Percentiles rank a stretch among this genome's conserved stretches.
These are phyloP conservation scores for Boletellus sp. DNA, from an alignment of 768 basidiomycete species.

Conservation along the genomic window DNA sequence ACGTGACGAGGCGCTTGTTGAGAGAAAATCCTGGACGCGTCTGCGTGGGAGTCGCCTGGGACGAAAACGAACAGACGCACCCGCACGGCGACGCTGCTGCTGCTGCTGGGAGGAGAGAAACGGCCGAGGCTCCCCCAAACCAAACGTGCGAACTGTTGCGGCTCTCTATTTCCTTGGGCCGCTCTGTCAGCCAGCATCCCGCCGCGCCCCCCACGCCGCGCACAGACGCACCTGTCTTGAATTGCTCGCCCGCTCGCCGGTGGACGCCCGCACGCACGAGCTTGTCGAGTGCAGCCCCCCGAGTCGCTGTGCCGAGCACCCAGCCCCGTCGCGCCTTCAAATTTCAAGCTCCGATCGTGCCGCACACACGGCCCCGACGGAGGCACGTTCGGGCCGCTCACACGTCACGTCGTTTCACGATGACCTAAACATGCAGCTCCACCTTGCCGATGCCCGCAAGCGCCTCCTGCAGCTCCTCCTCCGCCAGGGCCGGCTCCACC, in stretches of 20 bases:
- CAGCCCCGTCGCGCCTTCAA: conserved; percentile 15
- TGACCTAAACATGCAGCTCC: conserved; percentile 48
- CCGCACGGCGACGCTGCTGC: conserved; percentile 15
- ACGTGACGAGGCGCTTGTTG: too few relatives aligned
- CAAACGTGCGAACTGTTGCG: conserved; percentile 30
- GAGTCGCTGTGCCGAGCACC: background rate
- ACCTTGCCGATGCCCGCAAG: conserved; percentile 52
- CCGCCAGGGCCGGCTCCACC: conserved; percentile 79
- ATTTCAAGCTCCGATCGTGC: conserved; percentile 13
- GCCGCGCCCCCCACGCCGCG: too few relatives aligned
- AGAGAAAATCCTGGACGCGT: too few relatives aligned
- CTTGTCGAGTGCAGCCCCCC: too few relatives aligned
- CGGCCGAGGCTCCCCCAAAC: conserved; percentile 7
- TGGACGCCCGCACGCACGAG: too few relatives aligned
- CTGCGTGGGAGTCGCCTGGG: background rate
- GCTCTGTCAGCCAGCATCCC: conserved; percentile 5
- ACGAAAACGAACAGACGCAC: conserved; percentile 15
- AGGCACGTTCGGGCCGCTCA: conserved; percentile 18
- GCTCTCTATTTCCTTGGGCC: conserved; percentile 13
- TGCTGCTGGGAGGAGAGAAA: conserved; percentile 18
- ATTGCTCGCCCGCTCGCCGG: background rate
- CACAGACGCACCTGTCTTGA: conserved; percentile 11
- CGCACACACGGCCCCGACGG: conserved; percentile 15
- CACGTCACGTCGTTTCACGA: background rate
- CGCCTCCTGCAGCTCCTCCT: conserved; percentile 50